A percentile compares a stretch with the other conserved stretches of the same genome.
These are phyloP conservation scores for Lonicera japonica DNA, from an alignment of 129 eudicot genomes.

Conservation along the genomic window DNA sequence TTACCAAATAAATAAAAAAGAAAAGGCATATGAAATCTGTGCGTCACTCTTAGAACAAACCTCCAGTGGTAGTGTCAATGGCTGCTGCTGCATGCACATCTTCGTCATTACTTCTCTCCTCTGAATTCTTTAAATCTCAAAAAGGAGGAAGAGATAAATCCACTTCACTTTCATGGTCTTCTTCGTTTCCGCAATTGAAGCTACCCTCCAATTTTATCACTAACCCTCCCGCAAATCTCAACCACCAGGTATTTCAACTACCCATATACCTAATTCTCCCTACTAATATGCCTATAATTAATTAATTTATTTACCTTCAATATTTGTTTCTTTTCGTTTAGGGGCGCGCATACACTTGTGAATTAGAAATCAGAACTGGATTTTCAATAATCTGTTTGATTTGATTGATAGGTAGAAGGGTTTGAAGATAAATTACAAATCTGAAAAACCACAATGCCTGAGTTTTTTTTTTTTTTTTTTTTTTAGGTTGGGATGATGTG, in stretches of 20 bases:
- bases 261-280: no score
- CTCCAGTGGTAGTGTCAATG: neutral
- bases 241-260: slow-evolving; percentile 34
- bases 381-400: no score
- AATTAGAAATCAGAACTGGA: no score
- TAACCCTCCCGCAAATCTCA: slow-evolving; percentile 27
- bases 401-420: no score
- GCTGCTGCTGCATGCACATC: slow-evolving; percentile 10
- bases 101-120: slow-evolving; percentile 28
- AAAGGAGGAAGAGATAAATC: slow-evolving; percentile 28
- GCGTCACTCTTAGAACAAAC: neutral
- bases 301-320: no score
- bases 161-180: slow-evolving; percentile 57
- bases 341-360: no score
- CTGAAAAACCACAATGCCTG: no score
- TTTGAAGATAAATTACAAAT: no score
- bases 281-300: no score
- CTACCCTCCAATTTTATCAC: slow-evolving; percentile 27
- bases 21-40: no score
- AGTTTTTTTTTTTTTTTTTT: neutral
- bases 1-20: no score
- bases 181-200: slow-evolving; percentile 46
- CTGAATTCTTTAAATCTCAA: slow-evolving; percentile 24
- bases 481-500: neutral
- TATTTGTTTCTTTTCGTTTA: no score